Conservation (phyloP, 1,284 basidiomycete species). For the Agaricales sp. region DNA sequence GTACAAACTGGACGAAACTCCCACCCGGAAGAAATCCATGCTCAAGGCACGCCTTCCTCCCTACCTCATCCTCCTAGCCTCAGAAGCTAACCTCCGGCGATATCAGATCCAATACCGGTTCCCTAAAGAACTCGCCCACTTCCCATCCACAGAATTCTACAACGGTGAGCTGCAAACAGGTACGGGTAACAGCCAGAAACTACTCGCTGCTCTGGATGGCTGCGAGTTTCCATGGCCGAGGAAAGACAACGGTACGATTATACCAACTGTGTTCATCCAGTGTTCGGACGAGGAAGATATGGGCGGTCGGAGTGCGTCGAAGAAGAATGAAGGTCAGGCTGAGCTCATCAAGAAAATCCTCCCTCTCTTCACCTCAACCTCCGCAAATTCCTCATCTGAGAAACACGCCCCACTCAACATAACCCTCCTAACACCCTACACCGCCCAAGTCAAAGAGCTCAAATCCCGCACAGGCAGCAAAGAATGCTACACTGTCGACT, state of each 20-base stretch:
- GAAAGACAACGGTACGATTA: slow-evolving; percentile 16
- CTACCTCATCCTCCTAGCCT: not conserved
- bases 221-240: slow-evolving; percentile 38
- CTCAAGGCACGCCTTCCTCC: slow-evolving; percentile 31
- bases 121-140: slow-evolving; percentile 40
- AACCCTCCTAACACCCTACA: slow-evolving; percentile 50
- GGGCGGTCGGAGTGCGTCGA: slow-evolving; percentile 37
- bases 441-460: slow-evolving; percentile 40
- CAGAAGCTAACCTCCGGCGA: not conserved
- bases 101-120: slow-evolving; percentile 55
- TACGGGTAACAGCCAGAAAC: slow-evolving; percentile 25
- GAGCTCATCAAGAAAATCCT: slow-evolving; percentile 35
- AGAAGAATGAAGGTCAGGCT: slow-evolving; percentile 49
- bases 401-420: slow-evolving; percentile 27
- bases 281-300: slow-evolving; percentile 48
- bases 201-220: slow-evolving; percentile 26
- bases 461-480: slow-evolving; percentile 27
- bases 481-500: slow-evolving; percentile 54
- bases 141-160: slow-evolving; percentile 55
- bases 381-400: slow-evolving; percentile 8
- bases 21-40: slow-evolving; percentile 43
- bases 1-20: slow-evolving; percentile 28
- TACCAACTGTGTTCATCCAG: slow-evolving; percentile 47
- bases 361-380: slow-evolving; percentile 22
- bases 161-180: slow-evolving; percentile 39